Conservation (phyloP, 768 basidiomycete genomes). For the Paxillus rubicundulus region DNA sequence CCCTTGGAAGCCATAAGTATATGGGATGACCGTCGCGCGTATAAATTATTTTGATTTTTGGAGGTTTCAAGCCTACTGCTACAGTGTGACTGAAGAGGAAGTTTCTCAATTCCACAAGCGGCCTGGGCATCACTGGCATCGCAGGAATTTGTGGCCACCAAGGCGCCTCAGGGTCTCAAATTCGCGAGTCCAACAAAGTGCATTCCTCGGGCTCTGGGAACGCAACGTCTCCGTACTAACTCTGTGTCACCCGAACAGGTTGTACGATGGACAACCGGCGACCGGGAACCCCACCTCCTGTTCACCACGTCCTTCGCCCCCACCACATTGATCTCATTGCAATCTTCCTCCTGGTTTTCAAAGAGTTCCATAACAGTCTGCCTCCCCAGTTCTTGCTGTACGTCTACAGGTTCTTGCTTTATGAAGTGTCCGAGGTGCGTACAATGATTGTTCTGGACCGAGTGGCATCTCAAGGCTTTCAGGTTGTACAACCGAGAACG, state of each 20-base stretch:
- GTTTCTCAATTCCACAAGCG: not conserved
- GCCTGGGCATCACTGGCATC: not conserved
- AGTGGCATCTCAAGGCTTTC: slow-evolving; percentile 5
- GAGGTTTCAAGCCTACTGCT: too few relatives aligned
- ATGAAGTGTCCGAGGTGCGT: slow-evolving; percentile 67
- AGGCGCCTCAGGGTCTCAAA: too few relatives aligned
- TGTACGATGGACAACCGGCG: slow-evolving; percentile 24
- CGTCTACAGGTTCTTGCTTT: slow-evolving; percentile 62
- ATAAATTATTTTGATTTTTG: too few relatives aligned
- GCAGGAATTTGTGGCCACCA: not conserved
- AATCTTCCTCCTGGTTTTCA: slow-evolving; percentile 60
- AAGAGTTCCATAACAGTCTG: slow-evolving; percentile 53
- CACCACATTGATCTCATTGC: slow-evolving; percentile 74
- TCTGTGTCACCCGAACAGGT: not conserved
- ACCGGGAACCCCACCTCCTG: slow-evolving; percentile 53
- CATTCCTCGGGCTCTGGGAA: too few relatives aligned
- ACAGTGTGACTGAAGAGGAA: too few relatives aligned
- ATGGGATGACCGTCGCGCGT: not conserved
- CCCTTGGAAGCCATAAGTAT: slow-evolving; percentile 29
- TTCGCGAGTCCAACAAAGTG: too few relatives aligned
- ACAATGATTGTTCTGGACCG: not conserved
- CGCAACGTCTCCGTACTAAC: not conserved
- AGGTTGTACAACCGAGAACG: slow-evolving; percentile 66
- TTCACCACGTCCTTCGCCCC: slow-evolving; percentile 66
- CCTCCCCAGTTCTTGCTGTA: slow-evolving; percentile 59